Conservation (phyloP, 345 rosid genomes). For the Cardiospermum halicacabum region DNA sequence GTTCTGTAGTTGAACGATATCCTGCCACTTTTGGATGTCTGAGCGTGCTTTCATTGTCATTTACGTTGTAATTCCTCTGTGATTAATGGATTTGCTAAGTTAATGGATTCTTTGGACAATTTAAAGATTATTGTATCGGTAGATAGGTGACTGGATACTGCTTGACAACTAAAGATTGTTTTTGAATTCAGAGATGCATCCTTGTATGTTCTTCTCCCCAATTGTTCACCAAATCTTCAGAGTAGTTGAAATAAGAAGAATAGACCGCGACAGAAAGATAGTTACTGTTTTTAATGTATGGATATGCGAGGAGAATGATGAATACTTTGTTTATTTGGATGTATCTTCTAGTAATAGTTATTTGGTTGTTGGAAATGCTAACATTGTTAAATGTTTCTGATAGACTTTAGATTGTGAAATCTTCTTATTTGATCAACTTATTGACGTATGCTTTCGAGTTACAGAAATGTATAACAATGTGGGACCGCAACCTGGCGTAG, state of each 20-base stretch:
- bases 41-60: too few relatives aligned
- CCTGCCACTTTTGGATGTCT: background rate
- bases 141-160: background rate
- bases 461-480: conserved; percentile 74
- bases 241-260: background rate
- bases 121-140: background rate
- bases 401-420: background rate
- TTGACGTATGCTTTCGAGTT: conserved; percentile 3
- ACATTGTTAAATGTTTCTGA: background rate
- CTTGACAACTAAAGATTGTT: background rate
- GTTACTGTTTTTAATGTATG: background rate
- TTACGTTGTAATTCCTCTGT: too few relatives aligned
- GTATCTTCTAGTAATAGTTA: too few relatives aligned
- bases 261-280: background rate
- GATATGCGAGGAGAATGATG: background rate
- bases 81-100: background rate
- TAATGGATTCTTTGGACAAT: background rate
- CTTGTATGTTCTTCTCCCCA: background rate
- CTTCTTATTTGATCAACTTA: background rate
- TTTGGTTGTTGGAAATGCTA: background rate
- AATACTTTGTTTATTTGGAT: background rate
- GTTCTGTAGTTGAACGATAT: background rate
- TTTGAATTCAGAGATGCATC: background rate
- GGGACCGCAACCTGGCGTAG: conserved; percentile 71
- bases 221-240: background rate